Base-by-base conservation (phyloP, 2,329 filamentous ascomycete genomes). In the Zasmidium citrigriseum region DNA sequence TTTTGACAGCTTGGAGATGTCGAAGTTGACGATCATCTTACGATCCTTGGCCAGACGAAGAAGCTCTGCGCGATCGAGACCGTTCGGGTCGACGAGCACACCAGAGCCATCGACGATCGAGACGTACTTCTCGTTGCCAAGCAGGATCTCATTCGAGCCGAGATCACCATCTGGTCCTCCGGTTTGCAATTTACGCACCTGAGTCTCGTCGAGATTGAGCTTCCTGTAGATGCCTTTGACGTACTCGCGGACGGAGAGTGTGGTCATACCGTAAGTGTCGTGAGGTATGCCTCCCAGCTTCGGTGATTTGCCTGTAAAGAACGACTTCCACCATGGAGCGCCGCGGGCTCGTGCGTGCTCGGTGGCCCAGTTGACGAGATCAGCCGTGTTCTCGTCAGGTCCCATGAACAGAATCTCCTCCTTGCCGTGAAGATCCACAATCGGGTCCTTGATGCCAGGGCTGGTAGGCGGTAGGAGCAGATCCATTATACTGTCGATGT, bases 271-370 rank as follows among this genome's bases (percentile, higher is more conserved):
- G 72, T 99, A 99, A 44, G 82, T 79, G 74, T 99, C 95, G 76
- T 99, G 95, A 38, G 95, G 95, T 67, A 99, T 99, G 72, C 95
- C 95, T 63, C 95, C 95, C 14, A 99, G 84, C 77, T 90, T 95
- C 54, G 92, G 95, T 67, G 91, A 96, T 83, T 99, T 99, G 71
- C 95, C 95, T 1, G 95, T 99, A 83, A 99, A 99, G 85, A 99
- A 99, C 0, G 95, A 99, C 83, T 99, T 99, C 95, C 95, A 99
- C 91, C 93, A 99, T 24, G 92, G 91, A 3, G 95, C 95, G 47
- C 92, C 92, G 68, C 95, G 88, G 61, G 81, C 80, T 53, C 91
- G 86, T 60, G 95, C 95, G 75, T 99, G 95, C 76, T 95, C 89
- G 1, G 95, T 99, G n/a, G 95, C 95, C 95, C 95, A 99, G 77